Conservation (phyloP, 129 eudicot genomes). For the Solidago caesia region DNA sequence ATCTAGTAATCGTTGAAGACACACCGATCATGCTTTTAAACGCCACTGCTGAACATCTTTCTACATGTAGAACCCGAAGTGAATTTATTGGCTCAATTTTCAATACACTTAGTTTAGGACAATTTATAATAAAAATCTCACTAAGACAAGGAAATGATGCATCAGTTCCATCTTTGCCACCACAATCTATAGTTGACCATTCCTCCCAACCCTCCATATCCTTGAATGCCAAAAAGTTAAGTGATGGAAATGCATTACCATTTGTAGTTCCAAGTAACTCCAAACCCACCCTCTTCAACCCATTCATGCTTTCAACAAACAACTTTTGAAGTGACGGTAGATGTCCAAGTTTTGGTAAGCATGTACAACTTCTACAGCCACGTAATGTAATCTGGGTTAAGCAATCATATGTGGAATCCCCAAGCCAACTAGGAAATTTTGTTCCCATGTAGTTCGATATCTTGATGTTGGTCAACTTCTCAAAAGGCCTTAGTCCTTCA, state of each 20-base stretch:
- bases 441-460: constrained; percentile 31
- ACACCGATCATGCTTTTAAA: neutral
- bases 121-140: neutral
- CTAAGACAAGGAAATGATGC: constrained; percentile 22
- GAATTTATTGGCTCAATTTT: neutral
- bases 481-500: constrained; percentile 30
- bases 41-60: neutral
- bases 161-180: neutral
- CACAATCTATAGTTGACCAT: constrained; percentile 25
- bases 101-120: constrained; percentile 24
- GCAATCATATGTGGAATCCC: constrained; percentile 28
- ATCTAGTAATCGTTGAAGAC: neutral
- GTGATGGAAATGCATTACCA: constrained; percentile 34
- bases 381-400: constrained; percentile 27
- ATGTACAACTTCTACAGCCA: constrained; percentile 32
- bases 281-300: constrained; percentile 4
- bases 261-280: constrained; percentile 14
- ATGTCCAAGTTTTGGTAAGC: constrained; percentile 46
- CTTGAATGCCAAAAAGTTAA: constrained; percentile 15
- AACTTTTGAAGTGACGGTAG: constrained; percentile 38
- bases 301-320: constrained; percentile 28
- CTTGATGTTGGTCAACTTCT: constrained; percentile 12
- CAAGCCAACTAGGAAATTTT: constrained; percentile 47
- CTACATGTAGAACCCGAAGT: constrained; percentile 1
- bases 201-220: constrained; percentile 24